Base-by-base conservation (phyloP, 2,329 filamentous ascomycete species). In the Eurotiales sp. region DNA sequence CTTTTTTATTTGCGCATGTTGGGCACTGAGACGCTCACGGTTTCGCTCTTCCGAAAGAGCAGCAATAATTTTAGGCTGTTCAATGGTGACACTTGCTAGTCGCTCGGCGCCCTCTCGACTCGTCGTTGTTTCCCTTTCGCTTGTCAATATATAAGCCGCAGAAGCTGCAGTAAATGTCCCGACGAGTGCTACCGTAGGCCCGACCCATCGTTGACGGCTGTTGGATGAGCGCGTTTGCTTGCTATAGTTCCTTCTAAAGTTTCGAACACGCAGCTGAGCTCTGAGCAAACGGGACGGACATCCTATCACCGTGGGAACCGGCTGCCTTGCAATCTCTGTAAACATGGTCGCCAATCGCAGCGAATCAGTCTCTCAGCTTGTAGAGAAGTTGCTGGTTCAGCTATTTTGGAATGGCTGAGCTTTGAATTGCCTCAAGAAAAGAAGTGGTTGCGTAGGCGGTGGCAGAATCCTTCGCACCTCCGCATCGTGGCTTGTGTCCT, bases 1-100 rank as follows among this genome's bases (percentile, higher is more conserved):
- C 64, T 82, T 83, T 72, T 88, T 90, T 53, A 96, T 87, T 72
- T 96, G 92, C 5, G 89, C 73, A 71, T 95, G 90, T 66, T 95
- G 89, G 10, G 87, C 88, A 64, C 87, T 92, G 59, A 95, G 83
- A 52, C 87, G 71, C 50, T 90, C 87, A 52, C 87, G 74, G 56
- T 85, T 85, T 57, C 90, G 85, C 67, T 91, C 88, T 58, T 83
- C 83, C 6, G 83, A 84, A 1, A 61, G 61, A 2, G 72, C 66
- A 51, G 72, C 67, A 21, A 77, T 74, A 55, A 78, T 76, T 50
- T 84, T 77, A 21, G 82, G 71, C 65, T 84, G 79, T 69, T 95
- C 88, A 56, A 90, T 87, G 52, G 82, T 74, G 36, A 90, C 63
- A 48, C 85, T 55, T 45, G 51, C 51, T 32, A 47, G 23, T 23